A percentile compares a stretch with the other conserved stretches of the same genome.
These are phyloP conservation scores for Pseudonectria buxi DNA, from an alignment of 2,329 filamentous ascomycete genomes.

Conservation along the genomic window DNA sequence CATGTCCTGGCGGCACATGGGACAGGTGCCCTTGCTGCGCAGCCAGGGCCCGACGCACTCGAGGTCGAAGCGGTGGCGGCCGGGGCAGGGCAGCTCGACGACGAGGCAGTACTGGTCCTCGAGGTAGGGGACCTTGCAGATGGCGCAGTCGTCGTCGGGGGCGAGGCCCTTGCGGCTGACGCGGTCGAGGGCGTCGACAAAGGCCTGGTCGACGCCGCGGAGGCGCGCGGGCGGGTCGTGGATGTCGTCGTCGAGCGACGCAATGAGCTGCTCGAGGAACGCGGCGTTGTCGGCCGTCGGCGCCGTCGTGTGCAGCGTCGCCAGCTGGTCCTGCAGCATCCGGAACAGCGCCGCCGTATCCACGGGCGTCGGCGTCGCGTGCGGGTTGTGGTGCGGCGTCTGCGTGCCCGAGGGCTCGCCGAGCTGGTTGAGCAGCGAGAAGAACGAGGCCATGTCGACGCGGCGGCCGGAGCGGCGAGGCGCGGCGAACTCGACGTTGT, in stretches of 20 bases:
- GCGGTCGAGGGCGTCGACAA: constrained; percentile 53
- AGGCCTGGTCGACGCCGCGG: constrained; percentile 51
- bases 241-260: constrained; percentile 43
- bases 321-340: constrained; percentile 53
- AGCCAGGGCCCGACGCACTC: constrained; percentile 63
- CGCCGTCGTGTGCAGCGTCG: constrained; percentile 42
- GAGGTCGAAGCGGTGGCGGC: constrained; percentile 54
- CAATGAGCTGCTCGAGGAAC: constrained; percentile 45
- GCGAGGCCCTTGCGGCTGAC: constrained; percentile 45
- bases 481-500: constrained; percentile 48
- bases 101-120: constrained; percentile 58
- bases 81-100: constrained; percentile 57
- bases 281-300: constrained; percentile 41
- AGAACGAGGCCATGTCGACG: constrained; percentile 59
- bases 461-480: constrained; percentile 40
- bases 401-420: constrained; percentile 29
- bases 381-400: constrained; percentile 43
- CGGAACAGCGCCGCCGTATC: constrained; percentile 52
- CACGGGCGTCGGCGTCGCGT: constrained; percentile 53
- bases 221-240: constrained; percentile 45
- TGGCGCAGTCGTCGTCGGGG: constrained; percentile 50
- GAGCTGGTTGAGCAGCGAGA: constrained; percentile 49
- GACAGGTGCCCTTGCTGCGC: constrained; percentile 56
- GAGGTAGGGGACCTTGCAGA: constrained; percentile 55
- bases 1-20: constrained; percentile 56